Evolutionary conservation across 768 basidiomycete genomes (phyloP).

Genomic region (Lactifluus pinguis): DNA sequence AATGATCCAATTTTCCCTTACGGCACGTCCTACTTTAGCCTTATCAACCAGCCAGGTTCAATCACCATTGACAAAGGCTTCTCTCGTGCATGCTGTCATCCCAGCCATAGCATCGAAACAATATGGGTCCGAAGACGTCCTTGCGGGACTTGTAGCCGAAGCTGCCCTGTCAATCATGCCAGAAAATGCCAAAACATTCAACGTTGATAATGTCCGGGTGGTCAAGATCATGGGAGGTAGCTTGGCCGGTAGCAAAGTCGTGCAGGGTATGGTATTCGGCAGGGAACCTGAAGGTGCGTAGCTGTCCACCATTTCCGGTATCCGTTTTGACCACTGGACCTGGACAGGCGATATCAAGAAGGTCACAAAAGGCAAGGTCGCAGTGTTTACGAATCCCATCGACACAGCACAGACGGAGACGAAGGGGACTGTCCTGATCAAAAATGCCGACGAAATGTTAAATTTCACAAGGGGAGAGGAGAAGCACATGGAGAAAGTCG

Average conservation of each 20-base stretch:
- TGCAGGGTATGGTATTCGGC: constrained; percentile 97
- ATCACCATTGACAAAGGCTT: constrained; percentile 57
- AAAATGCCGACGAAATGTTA: constrained; percentile 93
- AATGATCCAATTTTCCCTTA: not conserved
- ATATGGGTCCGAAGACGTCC: constrained; percentile 82
- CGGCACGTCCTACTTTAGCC: constrained; percentile 32
- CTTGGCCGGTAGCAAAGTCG: constrained; percentile 75
- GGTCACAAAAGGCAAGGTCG: constrained; percentile 80
- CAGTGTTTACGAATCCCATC: constrained; percentile 86
- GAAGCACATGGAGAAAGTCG: constrained; percentile 86
- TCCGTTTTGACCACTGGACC: not conserved
- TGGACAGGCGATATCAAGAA: constrained; percentile 70
- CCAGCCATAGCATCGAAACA: constrained; percentile 97
- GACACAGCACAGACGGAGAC: constrained; percentile 97
- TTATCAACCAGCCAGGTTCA: constrained; percentile 64
- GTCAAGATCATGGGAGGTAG: constrained; percentile 98
- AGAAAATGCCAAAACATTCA: constrained; percentile 80
- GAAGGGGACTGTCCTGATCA: constrained; percentile 94
- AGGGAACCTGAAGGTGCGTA: constrained; percentile 82
- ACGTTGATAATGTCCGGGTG: constrained; percentile 95
- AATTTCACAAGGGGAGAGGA: constrained; percentile 97
- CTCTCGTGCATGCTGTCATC: constrained; percentile 68
- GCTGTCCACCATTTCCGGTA: not conserved
- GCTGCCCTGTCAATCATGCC: constrained; percentile 93
- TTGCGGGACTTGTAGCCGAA: constrained; percentile 81